These are phyloP conservation scores for Rhizoclosmatium globosum DNA, from an alignment of 192 early-diverging fungal species.

Conservation along the genomic window DNA sequence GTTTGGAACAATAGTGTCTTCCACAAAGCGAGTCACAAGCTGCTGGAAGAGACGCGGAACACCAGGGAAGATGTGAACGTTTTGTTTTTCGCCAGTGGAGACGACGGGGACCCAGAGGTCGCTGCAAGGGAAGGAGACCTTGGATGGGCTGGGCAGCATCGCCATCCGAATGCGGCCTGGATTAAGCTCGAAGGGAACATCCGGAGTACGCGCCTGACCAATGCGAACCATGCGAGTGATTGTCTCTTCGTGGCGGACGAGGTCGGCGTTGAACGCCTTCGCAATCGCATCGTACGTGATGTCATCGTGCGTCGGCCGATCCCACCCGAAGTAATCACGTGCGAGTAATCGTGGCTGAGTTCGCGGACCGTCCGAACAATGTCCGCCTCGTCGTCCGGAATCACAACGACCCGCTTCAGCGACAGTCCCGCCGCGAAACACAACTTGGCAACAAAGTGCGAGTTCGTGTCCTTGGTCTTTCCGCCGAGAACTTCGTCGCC, in stretches of 20 bases:
- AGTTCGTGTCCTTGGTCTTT: constrained; percentile 73
- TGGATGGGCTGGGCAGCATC: constrained; percentile 54
- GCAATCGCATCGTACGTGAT: constrained; percentile 60
- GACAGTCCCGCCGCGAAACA: constrained; percentile 70
- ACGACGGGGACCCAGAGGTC: constrained; percentile 80
- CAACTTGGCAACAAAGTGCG: constrained; percentile 53
- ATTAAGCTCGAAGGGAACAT: constrained; percentile 29
- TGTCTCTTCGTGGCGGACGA: constrained; percentile 64
- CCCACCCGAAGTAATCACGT: constrained; percentile 80
- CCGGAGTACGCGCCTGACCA: constrained; percentile 2
- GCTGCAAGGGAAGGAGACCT: constrained; percentile 51
- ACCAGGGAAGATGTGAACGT: constrained; percentile 75
- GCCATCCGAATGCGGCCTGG: constrained; percentile 73
- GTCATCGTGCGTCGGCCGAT: constrained; percentile 55
- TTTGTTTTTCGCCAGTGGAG: constrained; percentile 57
- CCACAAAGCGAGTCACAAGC: constrained; percentile 38
- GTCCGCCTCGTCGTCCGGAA: constrained; percentile 59
- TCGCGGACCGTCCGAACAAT: constrained; percentile 55
- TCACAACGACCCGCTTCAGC: constrained; percentile 62
- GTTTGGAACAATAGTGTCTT: constrained; percentile 40
- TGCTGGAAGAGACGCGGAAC: constrained; percentile 71
- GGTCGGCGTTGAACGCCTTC: constrained; percentile 58
- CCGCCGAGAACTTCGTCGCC: constrained; percentile 81
- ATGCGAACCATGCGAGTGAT: constrained; percentile 61
- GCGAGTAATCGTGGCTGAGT: constrained; percentile 50